phyloP scores from a whole-genome alignment of 306 rosid genomes.

The Corylus avellana region DNA sequence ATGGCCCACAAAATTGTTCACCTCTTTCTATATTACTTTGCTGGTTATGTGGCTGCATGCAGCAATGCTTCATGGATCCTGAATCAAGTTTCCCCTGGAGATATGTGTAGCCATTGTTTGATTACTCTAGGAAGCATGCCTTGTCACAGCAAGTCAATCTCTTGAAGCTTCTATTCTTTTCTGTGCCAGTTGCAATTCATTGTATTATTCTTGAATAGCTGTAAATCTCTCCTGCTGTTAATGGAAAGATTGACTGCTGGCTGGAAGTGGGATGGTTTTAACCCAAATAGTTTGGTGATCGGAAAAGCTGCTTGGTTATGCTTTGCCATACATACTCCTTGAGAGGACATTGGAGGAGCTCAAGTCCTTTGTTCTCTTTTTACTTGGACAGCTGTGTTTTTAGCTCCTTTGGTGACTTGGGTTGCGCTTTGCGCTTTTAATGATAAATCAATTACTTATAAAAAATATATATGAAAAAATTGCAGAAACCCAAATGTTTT shows the following conservation, averaged over 20 bases:
- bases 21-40: neutral
- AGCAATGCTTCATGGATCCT: neutral
- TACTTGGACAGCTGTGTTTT: no score
- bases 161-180: neutral
- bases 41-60: constrained; percentile 1
- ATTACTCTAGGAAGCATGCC: neutral
- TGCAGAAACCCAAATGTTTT: neutral
- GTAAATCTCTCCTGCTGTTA: neutral
- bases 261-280: neutral
- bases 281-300: neutral
- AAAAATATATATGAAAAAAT: neutral
- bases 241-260: neutral
- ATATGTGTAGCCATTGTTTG: neutral
- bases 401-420: no score
- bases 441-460: no score
- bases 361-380: no score
- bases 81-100: neutral
- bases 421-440: no score
- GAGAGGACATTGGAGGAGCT: no score
- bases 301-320: neutral
- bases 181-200: neutral
- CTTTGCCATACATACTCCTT: neutral
- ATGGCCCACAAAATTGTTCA: neutral
- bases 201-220: neutral
- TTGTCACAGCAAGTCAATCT: neutral